These are phyloP conservation scores for Scheffersomyces parashehatae DNA, from an alignment of 1,139 yeast genomes.

Conservation along the genomic window DNA sequence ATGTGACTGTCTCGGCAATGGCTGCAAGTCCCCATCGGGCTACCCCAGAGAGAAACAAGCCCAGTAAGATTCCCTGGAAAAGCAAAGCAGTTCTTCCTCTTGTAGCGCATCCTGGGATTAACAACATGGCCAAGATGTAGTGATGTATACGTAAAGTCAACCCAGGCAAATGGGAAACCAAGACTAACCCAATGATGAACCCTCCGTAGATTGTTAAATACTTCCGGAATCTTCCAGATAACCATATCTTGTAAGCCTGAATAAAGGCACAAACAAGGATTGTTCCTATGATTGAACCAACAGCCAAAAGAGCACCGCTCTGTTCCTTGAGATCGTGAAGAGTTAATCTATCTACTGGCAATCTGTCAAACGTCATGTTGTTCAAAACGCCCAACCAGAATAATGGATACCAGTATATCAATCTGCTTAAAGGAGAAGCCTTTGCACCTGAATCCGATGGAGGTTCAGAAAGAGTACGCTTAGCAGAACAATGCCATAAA, in stretches of 20 bases:
- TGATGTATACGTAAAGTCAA: slow-evolving; percentile 84
- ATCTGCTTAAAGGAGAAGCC: slow-evolving; percentile 49
- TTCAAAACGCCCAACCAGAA: slow-evolving; percentile 87
- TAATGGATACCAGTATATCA: slow-evolving; percentile 72
- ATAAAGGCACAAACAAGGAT: slow-evolving; percentile 57
- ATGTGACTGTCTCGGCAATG: slow-evolving; percentile 72
- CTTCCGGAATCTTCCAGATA: slow-evolving; percentile 66
- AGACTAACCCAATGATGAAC: slow-evolving; percentile 46
- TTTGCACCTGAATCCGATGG: slow-evolving; percentile 4
- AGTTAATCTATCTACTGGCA: slow-evolving; percentile 86
- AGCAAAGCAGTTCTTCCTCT: slow-evolving; percentile 66
- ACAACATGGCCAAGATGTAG: slow-evolving; percentile 74
- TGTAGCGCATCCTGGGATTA: slow-evolving; percentile 87
- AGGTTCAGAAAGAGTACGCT: slow-evolving; percentile 27
- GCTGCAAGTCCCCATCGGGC: slow-evolving; percentile 95
- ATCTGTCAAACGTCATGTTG: slow-evolving; percentile 81
- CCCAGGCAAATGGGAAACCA: slow-evolving; percentile 60
- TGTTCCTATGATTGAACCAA: slow-evolving; percentile 46
- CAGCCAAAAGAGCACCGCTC: slow-evolving; percentile 76
- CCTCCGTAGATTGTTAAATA: slow-evolving; percentile 55
- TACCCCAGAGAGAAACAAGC: slow-evolving; percentile 80
- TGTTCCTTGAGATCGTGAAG: slow-evolving; percentile 66
- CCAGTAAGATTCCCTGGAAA: slow-evolving; percentile 83
- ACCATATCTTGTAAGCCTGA: slow-evolving; percentile 82
- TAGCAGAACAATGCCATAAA: slow-evolving; percentile 63